Percentiles rank a stretch among this genome's conserved stretches.
These are phyloP conservation scores for Amylocystis lapponica DNA, from an alignment of 768 basidiomycete species.

Conservation along the genomic window DNA sequence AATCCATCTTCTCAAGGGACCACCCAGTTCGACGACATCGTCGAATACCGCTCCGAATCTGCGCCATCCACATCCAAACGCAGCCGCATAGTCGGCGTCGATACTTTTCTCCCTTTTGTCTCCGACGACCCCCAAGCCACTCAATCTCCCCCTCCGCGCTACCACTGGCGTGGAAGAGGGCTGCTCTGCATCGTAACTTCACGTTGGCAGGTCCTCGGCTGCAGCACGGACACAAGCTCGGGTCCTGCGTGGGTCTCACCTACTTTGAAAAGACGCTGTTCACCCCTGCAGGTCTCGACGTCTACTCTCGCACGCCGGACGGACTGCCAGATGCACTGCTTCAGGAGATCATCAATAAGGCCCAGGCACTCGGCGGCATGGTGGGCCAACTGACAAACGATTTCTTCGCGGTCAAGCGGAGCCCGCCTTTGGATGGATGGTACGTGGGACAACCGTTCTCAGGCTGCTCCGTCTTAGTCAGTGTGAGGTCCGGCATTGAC, in stretches of 20 bases:
- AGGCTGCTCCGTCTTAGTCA: too few relatives aligned
- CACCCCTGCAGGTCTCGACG: slow-evolving; percentile 39
- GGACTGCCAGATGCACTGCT: slow-evolving; percentile 12
- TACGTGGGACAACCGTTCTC: too few relatives aligned
- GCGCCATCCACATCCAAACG: slow-evolving; percentile 18
- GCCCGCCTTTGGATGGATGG: background rate
- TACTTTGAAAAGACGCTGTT: slow-evolving; percentile 40
- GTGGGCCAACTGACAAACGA: slow-evolving; percentile 13
- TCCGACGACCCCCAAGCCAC: background rate
- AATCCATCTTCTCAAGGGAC: slow-evolving; percentile 8
- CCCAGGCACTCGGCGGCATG: slow-evolving; percentile 16
- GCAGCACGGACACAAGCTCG: slow-evolving; percentile 9
- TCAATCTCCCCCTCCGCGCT: slow-evolving; percentile 15
- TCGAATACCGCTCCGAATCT: slow-evolving; percentile 28
- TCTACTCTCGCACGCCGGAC: slow-evolving; percentile 24
- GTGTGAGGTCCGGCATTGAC: too few relatives aligned
- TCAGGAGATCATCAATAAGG: slow-evolving; percentile 9
- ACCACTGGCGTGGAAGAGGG: slow-evolving; percentile 35
- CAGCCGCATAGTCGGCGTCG: slow-evolving; percentile 26
- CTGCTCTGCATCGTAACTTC: slow-evolving; percentile 31
- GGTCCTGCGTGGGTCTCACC: slow-evolving; percentile 20
- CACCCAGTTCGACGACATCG: slow-evolving; percentile 28
- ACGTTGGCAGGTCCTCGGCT: slow-evolving; percentile 37
- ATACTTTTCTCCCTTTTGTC: slow-evolving; percentile 9
- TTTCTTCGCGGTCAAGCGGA: slow-evolving; percentile 20